Conservation (phyloP, 2,329 filamentous ascomycete genomes). For the Talaromyces sp. region DNA sequence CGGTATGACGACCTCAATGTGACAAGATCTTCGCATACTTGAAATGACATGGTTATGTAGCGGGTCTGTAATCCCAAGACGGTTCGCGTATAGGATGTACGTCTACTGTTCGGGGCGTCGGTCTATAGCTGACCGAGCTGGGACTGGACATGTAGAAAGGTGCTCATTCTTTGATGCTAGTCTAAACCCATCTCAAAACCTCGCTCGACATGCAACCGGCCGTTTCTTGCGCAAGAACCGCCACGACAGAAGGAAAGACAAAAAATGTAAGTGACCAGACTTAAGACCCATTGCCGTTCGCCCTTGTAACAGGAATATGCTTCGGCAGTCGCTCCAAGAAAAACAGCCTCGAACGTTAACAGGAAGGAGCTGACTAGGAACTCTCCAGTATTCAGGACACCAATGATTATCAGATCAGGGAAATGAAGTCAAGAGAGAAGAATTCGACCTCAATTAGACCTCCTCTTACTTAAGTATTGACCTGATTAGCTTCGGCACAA, state of each 20-base stretch:
- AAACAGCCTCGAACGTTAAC: neutral
- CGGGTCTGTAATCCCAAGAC: neutral
- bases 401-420: neutral
- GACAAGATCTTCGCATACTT: neutral
- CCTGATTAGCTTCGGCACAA: neutral
- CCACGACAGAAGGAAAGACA: neutral
- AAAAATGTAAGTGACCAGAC: neutral
- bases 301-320: neutral
- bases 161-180: neutral
- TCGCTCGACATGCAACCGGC: neutral
- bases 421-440: neutral
- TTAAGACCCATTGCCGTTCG: too few species aligned
- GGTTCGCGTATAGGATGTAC: neutral
- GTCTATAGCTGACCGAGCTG: neutral
- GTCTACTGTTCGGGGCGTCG: neutral
- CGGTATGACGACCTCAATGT: neutral
- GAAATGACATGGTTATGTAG: neutral
- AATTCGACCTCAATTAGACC: too few species aligned
- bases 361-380: neutral
- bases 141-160: neutral
- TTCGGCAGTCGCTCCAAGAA: neutral
- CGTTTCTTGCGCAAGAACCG: neutral
- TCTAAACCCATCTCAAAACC: neutral
- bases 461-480: neutral
- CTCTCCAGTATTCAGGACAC: neutral